A percentile compares a stretch with the other conserved stretches of the same genome.
These are phyloP conservation scores for Auriscalpium vulgare DNA, from an alignment of 768 basidiomycete species.

Conservation along the genomic window DNA sequence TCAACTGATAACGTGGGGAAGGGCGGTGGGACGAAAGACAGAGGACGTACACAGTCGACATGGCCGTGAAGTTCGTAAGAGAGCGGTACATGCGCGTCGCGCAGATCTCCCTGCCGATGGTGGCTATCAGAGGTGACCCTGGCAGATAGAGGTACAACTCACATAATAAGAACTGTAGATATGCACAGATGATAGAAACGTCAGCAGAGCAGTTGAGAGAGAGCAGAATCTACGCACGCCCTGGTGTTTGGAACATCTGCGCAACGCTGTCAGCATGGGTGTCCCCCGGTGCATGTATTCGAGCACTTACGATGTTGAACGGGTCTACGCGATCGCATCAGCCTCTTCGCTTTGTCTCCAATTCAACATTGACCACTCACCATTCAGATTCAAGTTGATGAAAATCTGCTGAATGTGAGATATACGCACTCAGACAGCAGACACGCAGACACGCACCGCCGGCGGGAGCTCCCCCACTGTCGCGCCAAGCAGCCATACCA, in stretches of 20 bases:
- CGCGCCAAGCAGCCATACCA: neutral
- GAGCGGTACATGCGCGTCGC: constrained; percentile 6
- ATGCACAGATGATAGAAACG: no score
- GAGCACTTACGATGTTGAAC: neutral
- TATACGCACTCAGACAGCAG: no score
- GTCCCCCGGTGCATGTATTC: neutral
- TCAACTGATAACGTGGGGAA: neutral
- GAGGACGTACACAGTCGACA: neutral
- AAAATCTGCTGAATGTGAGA: neutral
- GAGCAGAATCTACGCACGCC: neutral
- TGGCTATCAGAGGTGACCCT: neutral
- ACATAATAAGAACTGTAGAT: neutral
- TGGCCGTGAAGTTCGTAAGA: neutral
- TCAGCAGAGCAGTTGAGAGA: no score
- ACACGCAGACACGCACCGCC: neutral
- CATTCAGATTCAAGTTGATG: neutral
- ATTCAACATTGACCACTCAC: neutral
- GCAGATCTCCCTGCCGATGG: neutral
- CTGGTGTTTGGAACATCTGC: constrained; percentile 3
- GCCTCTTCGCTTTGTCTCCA: no score
- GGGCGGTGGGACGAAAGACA: neutral
- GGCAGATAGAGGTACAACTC: neutral
- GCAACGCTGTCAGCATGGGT: neutral
- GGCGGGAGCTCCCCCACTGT: neutral
- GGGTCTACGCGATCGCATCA: no score